phyloP scores from a whole-genome alignment of 768 basidiomycete species.

The Paxillus involutus region DNA sequence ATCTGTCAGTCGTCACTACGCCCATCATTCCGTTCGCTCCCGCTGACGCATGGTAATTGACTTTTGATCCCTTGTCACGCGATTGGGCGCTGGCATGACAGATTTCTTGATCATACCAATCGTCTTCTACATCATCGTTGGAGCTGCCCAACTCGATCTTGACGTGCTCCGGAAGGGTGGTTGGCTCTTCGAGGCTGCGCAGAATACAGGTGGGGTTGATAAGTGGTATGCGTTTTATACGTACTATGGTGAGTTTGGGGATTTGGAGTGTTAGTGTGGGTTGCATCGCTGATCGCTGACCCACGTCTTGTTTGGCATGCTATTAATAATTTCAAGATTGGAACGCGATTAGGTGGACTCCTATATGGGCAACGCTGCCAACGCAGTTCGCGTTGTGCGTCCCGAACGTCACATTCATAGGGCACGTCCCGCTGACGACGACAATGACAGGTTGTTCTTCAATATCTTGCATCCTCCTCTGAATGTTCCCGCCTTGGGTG shows the following conservation, averaged over 20 bases:
- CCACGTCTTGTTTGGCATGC: background rate
- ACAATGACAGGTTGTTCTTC: conserved; percentile 65
- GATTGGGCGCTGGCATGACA: conserved; percentile 22
- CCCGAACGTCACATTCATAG: conserved; percentile 30
- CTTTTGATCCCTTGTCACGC: background rate
- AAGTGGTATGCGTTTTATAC: conserved; percentile 87
- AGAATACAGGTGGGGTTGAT: conserved; percentile 31
- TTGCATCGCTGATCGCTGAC: no score
- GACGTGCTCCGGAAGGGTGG: conserved; percentile 57
- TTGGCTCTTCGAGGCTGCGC: conserved; percentile 78
- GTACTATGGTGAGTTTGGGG: conserved; percentile 59
- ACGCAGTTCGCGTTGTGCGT: conserved; percentile 90
- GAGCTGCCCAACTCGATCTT: conserved; percentile 61
- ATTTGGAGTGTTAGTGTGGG: no score
- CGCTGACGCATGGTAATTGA: no score
- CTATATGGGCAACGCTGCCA: conserved; percentile 82
- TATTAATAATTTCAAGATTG: conserved; percentile 48
- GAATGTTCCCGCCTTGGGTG: conserved; percentile 87
- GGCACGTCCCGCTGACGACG: conserved; percentile 10
- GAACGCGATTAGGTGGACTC: conserved; percentile 53
- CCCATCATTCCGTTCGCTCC: background rate
- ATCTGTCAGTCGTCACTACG: conserved; percentile 55
- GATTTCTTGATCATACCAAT: conserved; percentile 81
- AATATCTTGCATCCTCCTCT: conserved; percentile 83
- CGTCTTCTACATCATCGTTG: conserved; percentile 81